phyloP scores from a whole-genome alignment of 163 green algal species.

The Coccomyxa subellipsoidea region DNA sequence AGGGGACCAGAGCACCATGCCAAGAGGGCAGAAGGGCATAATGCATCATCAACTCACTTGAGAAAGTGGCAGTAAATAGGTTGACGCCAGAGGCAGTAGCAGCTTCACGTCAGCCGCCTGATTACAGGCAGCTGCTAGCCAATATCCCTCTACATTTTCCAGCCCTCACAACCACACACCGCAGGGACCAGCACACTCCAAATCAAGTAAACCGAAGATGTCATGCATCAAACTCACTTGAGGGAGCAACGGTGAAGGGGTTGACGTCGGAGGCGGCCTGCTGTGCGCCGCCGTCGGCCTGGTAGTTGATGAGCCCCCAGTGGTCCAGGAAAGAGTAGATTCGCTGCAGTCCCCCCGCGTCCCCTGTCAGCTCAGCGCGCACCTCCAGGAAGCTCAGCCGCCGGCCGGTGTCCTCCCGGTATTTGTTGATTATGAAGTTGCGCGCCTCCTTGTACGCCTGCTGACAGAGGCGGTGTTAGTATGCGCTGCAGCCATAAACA shows the following conservation, averaged over 20 bases:
- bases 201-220: too few species aligned
- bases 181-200: too few species aligned
- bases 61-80: too few species aligned
- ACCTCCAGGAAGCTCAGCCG: conserved; percentile 68
- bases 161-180: too few species aligned
- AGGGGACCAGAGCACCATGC: too few species aligned
- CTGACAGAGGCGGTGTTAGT: not conserved
- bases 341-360: conserved; percentile 66
- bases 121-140: too few species aligned
- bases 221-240: conserved; percentile 1
- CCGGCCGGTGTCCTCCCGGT: conserved; percentile 28
- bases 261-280: not conserved
- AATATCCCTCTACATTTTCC: too few species aligned
- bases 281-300: conserved; percentile 4
- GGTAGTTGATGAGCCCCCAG: conserved; percentile 86
- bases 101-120: too few species aligned
- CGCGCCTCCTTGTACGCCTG: conserved; percentile 65
- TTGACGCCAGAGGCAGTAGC: too few species aligned
- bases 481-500: not conserved
- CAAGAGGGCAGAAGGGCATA: too few species aligned
- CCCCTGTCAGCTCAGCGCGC: conserved; percentile 49
- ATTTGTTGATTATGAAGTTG: conserved; percentile 69
- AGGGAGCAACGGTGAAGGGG: not conserved
- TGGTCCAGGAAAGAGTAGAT: conserved; percentile 66
- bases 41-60: too few species aligned